Evolutionary conservation across 2,329 filamentous ascomycete genomes (phyloP), one percentile per base, ranked within the genome.

Genomic region (Diaporthe nobilis): DNA sequence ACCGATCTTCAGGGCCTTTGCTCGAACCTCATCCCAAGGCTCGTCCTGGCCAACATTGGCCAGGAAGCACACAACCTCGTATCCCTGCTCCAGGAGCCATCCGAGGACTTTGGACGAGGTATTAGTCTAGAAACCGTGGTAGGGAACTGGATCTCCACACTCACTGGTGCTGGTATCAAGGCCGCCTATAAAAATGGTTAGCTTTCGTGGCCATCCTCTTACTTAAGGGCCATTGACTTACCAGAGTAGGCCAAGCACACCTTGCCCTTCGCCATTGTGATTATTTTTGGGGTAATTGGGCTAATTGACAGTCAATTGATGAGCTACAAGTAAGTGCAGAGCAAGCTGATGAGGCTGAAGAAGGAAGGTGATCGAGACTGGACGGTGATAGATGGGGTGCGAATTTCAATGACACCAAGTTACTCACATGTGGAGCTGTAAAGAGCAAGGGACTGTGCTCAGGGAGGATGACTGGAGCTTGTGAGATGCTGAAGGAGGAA

Each of bases 31-130:
- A 61, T 90, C 90, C 82, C 91, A 95, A 85, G 95, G 93, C 86
- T 95, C 94, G 81, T 93, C 91, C 86, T 95, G 93, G 75, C 94
- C 94, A 79, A 94, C 91, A 85, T 95, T 89, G 86, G 93, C 93
- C 83, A 94, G 87, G 83, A 87, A 89, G 82, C 84, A 86, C 79
- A 94, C 89, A 78, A 94, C 92, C 80, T 90, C 88, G 81, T 91
- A 91, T 75, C 86, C 88, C 81, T 90, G 83, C 81, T 90, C 88
- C 34, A 77, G 74, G n/a, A 77, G 74, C 76, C 76, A 77, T 74
- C 74, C 74, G 51, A 77, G 74, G 71, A 77, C 76, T 77, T 47
- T 34, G 12, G 10, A 42, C 13, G 10, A 42, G 42, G 71, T 34
- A 34, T 77, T 51, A 77, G 71, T 49, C 47, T 37, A 34, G 28